phyloP scores from a whole-genome alignment of 345 rosid genomes.

The Rhodamnia argentea region DNA sequence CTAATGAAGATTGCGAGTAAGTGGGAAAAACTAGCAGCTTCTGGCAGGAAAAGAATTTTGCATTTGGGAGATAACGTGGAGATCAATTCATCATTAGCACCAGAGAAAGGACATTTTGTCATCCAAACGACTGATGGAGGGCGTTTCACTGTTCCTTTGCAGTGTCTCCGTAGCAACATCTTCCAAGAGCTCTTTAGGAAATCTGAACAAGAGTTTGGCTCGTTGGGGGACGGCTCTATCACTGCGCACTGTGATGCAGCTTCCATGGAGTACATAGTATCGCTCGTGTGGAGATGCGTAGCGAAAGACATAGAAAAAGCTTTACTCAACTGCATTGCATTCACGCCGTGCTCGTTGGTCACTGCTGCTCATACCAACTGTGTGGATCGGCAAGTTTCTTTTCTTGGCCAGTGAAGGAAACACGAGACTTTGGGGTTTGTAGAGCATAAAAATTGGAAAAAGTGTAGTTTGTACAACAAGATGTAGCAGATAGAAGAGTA shows the following conservation, averaged over 20 bases:
- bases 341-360: not conserved
- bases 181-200: conserved; percentile 8
- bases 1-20: conserved; percentile 17
- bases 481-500: too few species aligned
- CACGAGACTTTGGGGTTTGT: not conserved
- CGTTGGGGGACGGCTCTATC: conserved; percentile 6
- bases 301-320: conserved; percentile 8
- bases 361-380: not conserved
- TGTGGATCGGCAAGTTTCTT: not conserved
- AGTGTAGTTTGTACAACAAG: not conserved
- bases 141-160: not conserved
- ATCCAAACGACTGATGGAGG: not conserved
- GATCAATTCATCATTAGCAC: not conserved
- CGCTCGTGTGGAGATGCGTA: not conserved
- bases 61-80: not conserved
- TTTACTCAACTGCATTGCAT: conserved; percentile 1
- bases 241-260: conserved; percentile 14
- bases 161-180: not conserved
- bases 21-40: conserved; percentile 13
- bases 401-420: not conserved
- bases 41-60: conserved; percentile 5
- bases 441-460: not conserved
- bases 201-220: conserved; percentile 21
- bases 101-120: not conserved
- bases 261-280: conserved; percentile 9